Evolutionary conservation across 441 rosid genomes (phyloP).

Genomic region (Syzygium syzygioides): DNA sequence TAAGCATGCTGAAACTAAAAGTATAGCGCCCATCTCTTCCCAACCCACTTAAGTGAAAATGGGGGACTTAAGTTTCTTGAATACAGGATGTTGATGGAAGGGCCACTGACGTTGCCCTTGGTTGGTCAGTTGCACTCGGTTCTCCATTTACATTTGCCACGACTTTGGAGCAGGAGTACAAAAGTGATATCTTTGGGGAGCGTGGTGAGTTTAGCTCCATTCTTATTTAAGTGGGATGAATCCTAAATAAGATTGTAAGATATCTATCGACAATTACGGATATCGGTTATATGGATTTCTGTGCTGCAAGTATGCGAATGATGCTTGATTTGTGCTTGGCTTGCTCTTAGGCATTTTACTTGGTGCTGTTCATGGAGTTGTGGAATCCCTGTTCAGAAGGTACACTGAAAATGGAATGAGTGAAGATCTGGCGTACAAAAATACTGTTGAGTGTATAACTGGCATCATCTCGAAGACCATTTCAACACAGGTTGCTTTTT

Average conservation of each 20-base stretch:
- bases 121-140: conserved; percentile 97
- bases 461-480: conserved; percentile 78
- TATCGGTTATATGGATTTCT: not conserved
- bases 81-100: conserved; percentile 88
- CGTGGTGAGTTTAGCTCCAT: conserved; percentile 44
- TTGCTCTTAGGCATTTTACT: conserved; percentile 66
- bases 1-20: conserved; percentile 1
- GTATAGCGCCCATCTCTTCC: not conserved
- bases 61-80: not conserved
- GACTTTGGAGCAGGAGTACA: conserved; percentile 90
- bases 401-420: conserved; percentile 84
- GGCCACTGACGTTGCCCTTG: conserved; percentile 88
- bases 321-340: not conserved
- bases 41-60: not conserved
- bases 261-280: not conserved
- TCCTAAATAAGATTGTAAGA: not conserved
- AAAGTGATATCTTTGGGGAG: conserved; percentile 97
- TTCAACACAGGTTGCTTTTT: conserved; percentile 56
- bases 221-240: not conserved
- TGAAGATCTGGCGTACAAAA: conserved; percentile 75
- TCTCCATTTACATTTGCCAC: conserved; percentile 97
- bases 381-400: conserved; percentile 82
- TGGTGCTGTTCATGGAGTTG: conserved; percentile 95
- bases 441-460: conserved; percentile 91
- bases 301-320: not conserved